Evolutionary conservation across 2,329 filamentous ascomycete species (phyloP).

Genomic region (Diaporthe humulicola): DNA sequence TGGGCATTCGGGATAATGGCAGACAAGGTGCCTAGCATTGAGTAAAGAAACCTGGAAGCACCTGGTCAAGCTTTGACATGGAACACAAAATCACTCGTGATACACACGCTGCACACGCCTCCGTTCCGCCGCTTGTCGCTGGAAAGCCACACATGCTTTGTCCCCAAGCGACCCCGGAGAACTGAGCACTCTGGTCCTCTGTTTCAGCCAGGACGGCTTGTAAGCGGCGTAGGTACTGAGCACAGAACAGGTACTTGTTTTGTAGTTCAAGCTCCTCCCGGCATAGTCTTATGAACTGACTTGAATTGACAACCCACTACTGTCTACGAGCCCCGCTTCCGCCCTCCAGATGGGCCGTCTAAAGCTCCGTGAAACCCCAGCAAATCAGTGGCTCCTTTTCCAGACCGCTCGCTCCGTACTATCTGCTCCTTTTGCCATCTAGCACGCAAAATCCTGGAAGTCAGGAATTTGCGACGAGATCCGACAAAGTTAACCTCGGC

Average conservation of each 20-base stretch:
- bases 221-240: too few relatives aligned
- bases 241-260: too few relatives aligned
- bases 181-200: too few relatives aligned
- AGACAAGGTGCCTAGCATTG: not conserved
- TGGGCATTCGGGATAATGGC: constrained; percentile 49
- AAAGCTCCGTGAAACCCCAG: not conserved
- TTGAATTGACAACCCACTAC: not conserved
- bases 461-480: not conserved
- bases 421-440: not conserved
- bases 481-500: not conserved
- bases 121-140: not conserved
- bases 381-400: constrained; percentile 9
- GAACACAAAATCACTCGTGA: not conserved
- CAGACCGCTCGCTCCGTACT: not conserved
- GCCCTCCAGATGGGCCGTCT: not conserved
- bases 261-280: too few relatives aligned
- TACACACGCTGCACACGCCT: not conserved
- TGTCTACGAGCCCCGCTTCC: not conserved
- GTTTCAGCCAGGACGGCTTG: too few relatives aligned
- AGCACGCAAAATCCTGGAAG: not conserved
- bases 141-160: too few relatives aligned
- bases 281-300: not conserved
- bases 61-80: too few relatives aligned
- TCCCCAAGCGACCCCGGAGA: not conserved
- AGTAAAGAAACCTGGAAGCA: not conserved